Conservation (phyloP, 441 rosid genomes). For the Pelargonium citronellum region DNA sequence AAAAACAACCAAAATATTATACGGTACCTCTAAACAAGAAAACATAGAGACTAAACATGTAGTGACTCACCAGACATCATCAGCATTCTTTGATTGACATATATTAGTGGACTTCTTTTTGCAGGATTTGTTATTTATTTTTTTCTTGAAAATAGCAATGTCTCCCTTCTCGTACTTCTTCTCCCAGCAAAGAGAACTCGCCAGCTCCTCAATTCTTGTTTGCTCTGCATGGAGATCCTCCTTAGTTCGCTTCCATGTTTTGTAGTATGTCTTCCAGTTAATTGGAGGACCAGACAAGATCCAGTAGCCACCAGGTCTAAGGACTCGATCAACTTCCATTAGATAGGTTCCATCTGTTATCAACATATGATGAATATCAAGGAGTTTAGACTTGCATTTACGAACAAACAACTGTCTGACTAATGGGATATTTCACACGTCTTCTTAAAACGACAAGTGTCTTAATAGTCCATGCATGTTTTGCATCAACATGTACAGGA, state of each 20-base stretch:
- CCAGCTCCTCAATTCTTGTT: conserved; percentile 38
- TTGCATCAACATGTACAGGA: too few relatives aligned
- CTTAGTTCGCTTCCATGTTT: conserved; percentile 88
- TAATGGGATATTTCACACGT: not conserved
- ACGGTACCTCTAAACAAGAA: not conserved
- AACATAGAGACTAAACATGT: not conserved
- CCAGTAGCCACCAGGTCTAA: conserved; percentile 99
- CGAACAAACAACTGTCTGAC: not conserved
- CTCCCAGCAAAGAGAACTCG: conserved; percentile 60
- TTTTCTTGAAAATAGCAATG: conserved; percentile 61
- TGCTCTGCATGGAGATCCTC: conserved; percentile 38
- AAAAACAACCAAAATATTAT: not conserved
- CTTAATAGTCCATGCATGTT: too few relatives aligned
- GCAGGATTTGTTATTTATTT: conserved; percentile 52
- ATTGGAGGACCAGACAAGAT: conserved; percentile 96
- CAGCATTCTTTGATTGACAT: not conserved
- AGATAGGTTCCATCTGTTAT: conserved; percentile 84
- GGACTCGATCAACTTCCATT: conserved; percentile 71
- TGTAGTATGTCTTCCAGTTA: conserved; percentile 78
- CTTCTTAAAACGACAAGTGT: too few relatives aligned
- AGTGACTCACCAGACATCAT: conserved; percentile 7
- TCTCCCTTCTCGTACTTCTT: conserved; percentile 44
- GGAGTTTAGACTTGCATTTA: not conserved
- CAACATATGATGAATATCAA: too few relatives aligned
- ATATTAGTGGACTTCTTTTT: conserved; percentile 27